Evolutionary conservation across 106 monocot species (phyloP), one percentile per base, ranked within the genome.

Genomic region (Acanthochlamys bracteata): DNA sequence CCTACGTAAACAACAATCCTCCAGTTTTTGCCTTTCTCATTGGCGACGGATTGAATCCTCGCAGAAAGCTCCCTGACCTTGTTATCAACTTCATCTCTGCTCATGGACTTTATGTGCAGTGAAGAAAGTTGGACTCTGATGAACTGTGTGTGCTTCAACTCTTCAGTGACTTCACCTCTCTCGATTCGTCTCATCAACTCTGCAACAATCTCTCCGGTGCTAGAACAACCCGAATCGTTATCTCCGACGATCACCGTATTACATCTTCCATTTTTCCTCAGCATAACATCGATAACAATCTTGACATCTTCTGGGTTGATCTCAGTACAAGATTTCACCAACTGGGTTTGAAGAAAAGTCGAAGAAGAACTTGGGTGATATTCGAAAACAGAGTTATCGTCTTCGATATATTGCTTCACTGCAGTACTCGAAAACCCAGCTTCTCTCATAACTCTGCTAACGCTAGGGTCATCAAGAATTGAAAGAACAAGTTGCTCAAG

Each of bases 391-490:
- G 76, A 74, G 21, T 54, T 41, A 7, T 80, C 74, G 39, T 87
- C 90, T 42, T 90, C 94, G 0, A 95, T 55, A 70, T 79, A 86
- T 39, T 66, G 76, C 69, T 95, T 95, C 60, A 95, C 79, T 17
- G 60, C 66, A 58, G 84, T 78, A 69, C 94, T 95, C n/a, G 90
- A 95, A 74, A 90, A 95, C 3, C 94, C 94, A 33, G 90, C 94
- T 76, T 95, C 94, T 46, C 78, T 80, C 94, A 95, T 95, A n/a
- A 95, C 94, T 59, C 94, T 80, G 66, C 94, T 95, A 11, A 95
- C 94, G 61, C 94, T 90, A 20, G 94, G 94, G 59, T 95, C 94
- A 24, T 95, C 94, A 10, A 95, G 69, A 26, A 95, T 90, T 60
- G 94, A 95, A 61, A 90, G 77, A 42, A 90, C 77, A 53, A 95